Conservation (phyloP, 805 yeast genomes). For the Metschnikowia amazonensis region DNA sequence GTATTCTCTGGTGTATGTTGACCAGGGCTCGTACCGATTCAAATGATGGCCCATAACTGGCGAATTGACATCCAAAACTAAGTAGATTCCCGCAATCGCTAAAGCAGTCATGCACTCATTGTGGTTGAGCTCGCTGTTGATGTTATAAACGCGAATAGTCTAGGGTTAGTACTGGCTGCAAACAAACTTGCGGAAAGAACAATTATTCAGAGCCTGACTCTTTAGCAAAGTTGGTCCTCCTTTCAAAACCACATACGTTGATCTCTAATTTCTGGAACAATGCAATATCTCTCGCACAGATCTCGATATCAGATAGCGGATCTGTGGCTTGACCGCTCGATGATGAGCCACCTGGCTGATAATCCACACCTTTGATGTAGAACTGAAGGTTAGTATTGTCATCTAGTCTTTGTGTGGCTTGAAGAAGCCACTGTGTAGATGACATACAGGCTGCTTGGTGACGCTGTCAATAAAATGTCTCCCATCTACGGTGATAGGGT, state of each 20-base stretch:
- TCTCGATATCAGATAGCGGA: slow-evolving; percentile 68
- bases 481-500: slow-evolving; percentile 68
- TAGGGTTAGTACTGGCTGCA: slow-evolving; percentile 18
- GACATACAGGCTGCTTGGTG: slow-evolving; percentile 65
- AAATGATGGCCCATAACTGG: slow-evolving; percentile 75
- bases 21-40: slow-evolving; percentile 93
- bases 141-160: slow-evolving; percentile 83
- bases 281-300: slow-evolving; percentile 77
- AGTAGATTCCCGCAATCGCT: slow-evolving; percentile 89
- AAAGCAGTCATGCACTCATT: slow-evolving; percentile 87
- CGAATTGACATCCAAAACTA: slow-evolving; percentile 87
- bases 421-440: not conserved
- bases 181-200: not conserved
- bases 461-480: slow-evolving; percentile 72
- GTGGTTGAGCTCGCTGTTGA: slow-evolving; percentile 78
- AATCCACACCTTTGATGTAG: slow-evolving; percentile 82
- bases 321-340: slow-evolving; percentile 56
- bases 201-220: not conserved
- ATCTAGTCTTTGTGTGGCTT: not conserved
- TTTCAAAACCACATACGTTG: slow-evolving; percentile 41
- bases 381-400: slow-evolving; percentile 42
- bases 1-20: slow-evolving; percentile 68
- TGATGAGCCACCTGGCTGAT: slow-evolving; percentile 94
- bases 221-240: not conserved
- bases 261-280: slow-evolving; percentile 81